Evolutionary conservation across 2,329 filamentous ascomycete genomes (phyloP).

Genomic region (Exophiala oligosperma): DNA sequence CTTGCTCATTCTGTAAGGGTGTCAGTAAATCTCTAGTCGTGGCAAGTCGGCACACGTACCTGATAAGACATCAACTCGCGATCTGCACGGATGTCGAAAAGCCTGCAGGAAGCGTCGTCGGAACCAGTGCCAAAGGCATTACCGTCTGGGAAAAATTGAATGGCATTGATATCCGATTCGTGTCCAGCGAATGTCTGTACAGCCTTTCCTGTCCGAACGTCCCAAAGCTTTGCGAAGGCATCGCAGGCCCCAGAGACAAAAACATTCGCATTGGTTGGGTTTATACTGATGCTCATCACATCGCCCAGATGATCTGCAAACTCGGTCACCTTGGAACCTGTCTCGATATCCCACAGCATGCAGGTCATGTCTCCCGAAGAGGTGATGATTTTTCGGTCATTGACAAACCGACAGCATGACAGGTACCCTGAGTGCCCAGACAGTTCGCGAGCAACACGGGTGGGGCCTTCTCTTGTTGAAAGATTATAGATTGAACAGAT

Average conservation of each 20-base stretch:
- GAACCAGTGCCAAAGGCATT: constrained; percentile 98
- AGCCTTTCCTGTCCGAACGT: constrained; percentile 96
- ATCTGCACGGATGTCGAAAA: constrained; percentile 97
- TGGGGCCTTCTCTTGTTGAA: constrained; percentile 94
- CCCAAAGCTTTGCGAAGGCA: constrained; percentile 97
- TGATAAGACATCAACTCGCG: constrained; percentile 71
- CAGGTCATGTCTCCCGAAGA: constrained; percentile 99
- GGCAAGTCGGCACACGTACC: constrained; percentile 43
- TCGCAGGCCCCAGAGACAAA: constrained; percentile 99
- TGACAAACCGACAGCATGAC: constrained; percentile 98
- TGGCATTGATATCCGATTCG: constrained; percentile 98
- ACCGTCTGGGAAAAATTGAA: constrained; percentile 98
- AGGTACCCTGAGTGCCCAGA: constrained; percentile 97
- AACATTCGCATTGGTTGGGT: constrained; percentile 97
- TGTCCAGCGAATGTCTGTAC: constrained; percentile 98
- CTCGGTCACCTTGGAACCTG: constrained; percentile 93
- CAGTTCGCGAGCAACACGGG: constrained; percentile 89
- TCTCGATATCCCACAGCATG: constrained; percentile 99
- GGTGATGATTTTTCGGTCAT: constrained; percentile 94
- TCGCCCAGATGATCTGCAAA: constrained; percentile 98
- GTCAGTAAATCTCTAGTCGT: constrained; percentile 7
- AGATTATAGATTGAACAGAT: constrained; percentile 99
- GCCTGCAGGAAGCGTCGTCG: constrained; percentile 92
- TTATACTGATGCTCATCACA: constrained; percentile 99
- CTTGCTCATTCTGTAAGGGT: constrained; percentile 77